phyloP scores from a whole-genome alignment of 495 filamentous ascomycete genomes.

The Geoglossum glabrum region DNA sequence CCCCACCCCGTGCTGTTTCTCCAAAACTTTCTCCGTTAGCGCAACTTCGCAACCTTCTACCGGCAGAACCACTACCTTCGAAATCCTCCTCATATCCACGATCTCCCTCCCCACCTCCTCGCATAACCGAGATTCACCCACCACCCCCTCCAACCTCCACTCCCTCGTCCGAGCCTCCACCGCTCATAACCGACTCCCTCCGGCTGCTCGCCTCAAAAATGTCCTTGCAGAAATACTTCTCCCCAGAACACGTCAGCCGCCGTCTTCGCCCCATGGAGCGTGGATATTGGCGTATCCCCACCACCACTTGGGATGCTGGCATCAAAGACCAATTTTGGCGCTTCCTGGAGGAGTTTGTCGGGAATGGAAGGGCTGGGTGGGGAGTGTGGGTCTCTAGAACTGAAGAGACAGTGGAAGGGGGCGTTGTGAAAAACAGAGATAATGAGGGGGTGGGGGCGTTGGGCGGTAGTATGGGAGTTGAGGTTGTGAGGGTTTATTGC shows the following conservation, averaged over 20 bases:
- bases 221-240: conserved; percentile 17
- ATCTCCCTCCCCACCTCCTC: not conserved
- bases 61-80: too few species aligned
- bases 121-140: not conserved
- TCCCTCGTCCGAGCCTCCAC: not conserved
- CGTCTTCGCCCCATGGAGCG: conserved; percentile 35
- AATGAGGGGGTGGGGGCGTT: not conserved
- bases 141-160: not conserved
- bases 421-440: not conserved
- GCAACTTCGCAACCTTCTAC: too few species aligned
- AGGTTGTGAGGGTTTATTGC: conserved; percentile 35
- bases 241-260: conserved; percentile 29
- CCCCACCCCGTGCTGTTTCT: too few species aligned
- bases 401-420: not conserved
- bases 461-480: not conserved
- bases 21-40: too few species aligned
- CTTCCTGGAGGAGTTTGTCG: conserved; percentile 37
- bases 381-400: conserved; percentile 30
- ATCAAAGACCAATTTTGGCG: conserved; percentile 34
- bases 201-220: not conserved
- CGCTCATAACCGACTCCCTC: not conserved
- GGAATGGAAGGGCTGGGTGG: conserved; percentile 42
- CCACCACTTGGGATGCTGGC: conserved; percentile 22
- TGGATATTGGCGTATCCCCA: conserved; percentile 45
- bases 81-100: not conserved